phyloP scores from a whole-genome alignment of 2,329 filamentous ascomycete species.

The Nemania sp. region DNA sequence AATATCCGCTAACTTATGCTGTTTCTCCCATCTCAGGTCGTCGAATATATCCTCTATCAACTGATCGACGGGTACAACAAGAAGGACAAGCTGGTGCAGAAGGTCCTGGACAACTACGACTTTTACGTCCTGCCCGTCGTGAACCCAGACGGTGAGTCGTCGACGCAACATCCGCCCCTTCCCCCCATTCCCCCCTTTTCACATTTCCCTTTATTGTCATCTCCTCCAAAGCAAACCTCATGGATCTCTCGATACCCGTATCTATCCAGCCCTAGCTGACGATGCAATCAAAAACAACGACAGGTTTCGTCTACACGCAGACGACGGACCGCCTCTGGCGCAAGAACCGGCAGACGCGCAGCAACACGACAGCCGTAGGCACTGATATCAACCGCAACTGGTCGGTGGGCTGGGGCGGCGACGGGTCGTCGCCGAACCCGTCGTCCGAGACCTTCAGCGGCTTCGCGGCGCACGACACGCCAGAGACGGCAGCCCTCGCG shows the following conservation, averaged over 20 bases:
- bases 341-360: constrained; percentile 53
- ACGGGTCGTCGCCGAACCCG: constrained; percentile 51
- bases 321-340: constrained; percentile 56
- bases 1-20: not conserved
- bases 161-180: not conserved
- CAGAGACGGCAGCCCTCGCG: constrained; percentile 54
- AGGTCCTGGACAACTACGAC: constrained; percentile 60
- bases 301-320: constrained; percentile 57
- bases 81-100: constrained; percentile 44
- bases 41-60: constrained; percentile 54
- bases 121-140: constrained; percentile 61
- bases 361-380: constrained; percentile 50
- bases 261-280: too few species aligned
- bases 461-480: constrained; percentile 47
- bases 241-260: too few species aligned
- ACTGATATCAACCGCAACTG: constrained; percentile 60
- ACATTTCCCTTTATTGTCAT: not conserved
- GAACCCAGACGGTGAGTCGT: constrained; percentile 53
- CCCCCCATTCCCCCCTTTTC: not conserved
- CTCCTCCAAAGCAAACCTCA: not conserved
- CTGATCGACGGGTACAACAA: constrained; percentile 50
- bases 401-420: constrained; percentile 51
- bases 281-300: not conserved
- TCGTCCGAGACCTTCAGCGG: constrained; percentile 52
- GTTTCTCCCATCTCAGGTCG: constrained; percentile 33